phyloP scores from a whole-genome alignment of 257 asterid species.

The Avicennia marina region DNA sequence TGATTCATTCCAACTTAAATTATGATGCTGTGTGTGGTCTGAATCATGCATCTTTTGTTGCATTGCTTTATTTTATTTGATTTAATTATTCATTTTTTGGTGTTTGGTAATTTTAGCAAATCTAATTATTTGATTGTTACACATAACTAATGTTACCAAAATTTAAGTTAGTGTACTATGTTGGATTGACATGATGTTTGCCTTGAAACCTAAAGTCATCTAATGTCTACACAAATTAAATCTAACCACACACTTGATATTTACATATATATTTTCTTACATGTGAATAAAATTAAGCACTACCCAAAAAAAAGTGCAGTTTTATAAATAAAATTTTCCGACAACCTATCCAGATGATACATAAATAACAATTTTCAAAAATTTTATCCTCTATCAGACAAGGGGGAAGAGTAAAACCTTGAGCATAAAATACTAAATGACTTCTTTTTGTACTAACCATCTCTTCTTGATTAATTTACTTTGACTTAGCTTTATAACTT shows the following conservation, averaged over 20 bases:
- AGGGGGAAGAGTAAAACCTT: neutral
- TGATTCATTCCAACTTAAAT: slow-evolving; percentile 16
- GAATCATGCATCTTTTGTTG: neutral
- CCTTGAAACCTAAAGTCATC: neutral
- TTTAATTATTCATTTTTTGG: too few relatives aligned
- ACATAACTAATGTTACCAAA: neutral
- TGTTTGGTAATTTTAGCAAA: neutral
- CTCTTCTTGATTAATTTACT: slow-evolving; percentile 1
- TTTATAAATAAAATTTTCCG: too few relatives aligned
- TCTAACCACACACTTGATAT: too few relatives aligned
- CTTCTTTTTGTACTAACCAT: neutral
- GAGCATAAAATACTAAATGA: neutral
- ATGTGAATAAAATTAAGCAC: too few relatives aligned
- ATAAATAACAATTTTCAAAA: neutral
- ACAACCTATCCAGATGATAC: neutral
- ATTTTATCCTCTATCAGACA: neutral
- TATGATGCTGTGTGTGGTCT: neutral
- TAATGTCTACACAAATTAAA: neutral
- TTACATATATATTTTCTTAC: too few relatives aligned
- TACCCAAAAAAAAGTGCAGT: too few relatives aligned
- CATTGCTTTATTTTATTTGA: neutral
- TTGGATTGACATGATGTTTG: too few relatives aligned
- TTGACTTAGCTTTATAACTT: slow-evolving; percentile 12
- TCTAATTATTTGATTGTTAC: slow-evolving; percentile 14
- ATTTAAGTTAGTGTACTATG: neutral